Conservation (phyloP, 768 basidiomycete species). For the Pleurotus tuoliensis region DNA sequence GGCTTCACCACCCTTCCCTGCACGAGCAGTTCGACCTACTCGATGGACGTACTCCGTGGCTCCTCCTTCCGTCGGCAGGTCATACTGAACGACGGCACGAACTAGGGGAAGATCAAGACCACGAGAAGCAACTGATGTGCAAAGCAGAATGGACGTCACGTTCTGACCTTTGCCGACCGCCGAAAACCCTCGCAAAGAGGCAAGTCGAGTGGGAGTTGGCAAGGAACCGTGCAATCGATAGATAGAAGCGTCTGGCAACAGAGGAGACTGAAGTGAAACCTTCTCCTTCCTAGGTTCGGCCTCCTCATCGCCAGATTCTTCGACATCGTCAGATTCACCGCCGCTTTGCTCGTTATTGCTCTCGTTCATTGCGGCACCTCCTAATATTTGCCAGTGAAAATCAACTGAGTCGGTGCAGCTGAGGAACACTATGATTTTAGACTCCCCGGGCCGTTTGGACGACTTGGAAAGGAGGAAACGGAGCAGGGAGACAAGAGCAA, state of each 20-base stretch:
- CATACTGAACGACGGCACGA: slow-evolving; percentile 91
- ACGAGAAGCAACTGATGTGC: slow-evolving; percentile 97
- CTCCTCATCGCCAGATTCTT: background rate
- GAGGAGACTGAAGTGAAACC: slow-evolving; percentile 61
- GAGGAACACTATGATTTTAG: slow-evolving; percentile 90
- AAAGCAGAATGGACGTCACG: slow-evolving; percentile 71
- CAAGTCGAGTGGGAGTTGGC: slow-evolving; percentile 72
- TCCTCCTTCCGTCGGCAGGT: slow-evolving; percentile 96
- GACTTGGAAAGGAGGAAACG: slow-evolving; percentile 68
- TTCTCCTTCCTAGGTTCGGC: slow-evolving; percentile 28
- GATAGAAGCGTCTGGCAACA: slow-evolving; percentile 78
- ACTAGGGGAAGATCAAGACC: slow-evolving; percentile 96
- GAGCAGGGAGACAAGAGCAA: slow-evolving; percentile 82
- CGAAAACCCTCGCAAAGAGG: slow-evolving; percentile 82
- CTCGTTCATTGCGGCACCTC: slow-evolving; percentile 61
- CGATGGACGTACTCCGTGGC: slow-evolving; percentile 96
- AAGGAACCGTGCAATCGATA: slow-evolving; percentile 94
- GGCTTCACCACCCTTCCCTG: slow-evolving; percentile 92
- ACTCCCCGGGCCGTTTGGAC: slow-evolving; percentile 40
- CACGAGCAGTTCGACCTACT: slow-evolving; percentile 95
- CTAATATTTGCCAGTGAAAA: slow-evolving; percentile 88
- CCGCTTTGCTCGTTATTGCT: slow-evolving; percentile 21
- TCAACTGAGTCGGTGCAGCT: slow-evolving; percentile 98
- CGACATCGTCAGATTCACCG: slow-evolving; percentile 21
- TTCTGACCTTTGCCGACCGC: slow-evolving; percentile 28